Percentiles rank a stretch among this genome's conserved stretches.
These are phyloP conservation scores for Ceriops tagal DNA, from an alignment of 345 rosid genomes.

Conservation along the genomic window DNA sequence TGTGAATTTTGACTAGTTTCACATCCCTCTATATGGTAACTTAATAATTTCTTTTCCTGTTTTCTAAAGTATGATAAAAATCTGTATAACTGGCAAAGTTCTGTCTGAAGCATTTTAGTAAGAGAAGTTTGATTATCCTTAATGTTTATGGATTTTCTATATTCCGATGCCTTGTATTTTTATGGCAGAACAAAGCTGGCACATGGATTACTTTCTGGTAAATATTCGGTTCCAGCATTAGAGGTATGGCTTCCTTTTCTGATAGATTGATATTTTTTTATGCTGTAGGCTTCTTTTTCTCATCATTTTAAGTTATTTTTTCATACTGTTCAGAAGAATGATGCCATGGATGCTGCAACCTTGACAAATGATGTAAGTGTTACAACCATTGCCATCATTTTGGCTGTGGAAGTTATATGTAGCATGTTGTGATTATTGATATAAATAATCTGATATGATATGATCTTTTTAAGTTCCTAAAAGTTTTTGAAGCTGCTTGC, in stretches of 20 bases:
- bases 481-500: neutral
- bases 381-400: constrained; percentile 10
- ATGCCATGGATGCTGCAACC: constrained; percentile 30
- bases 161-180: constrained; percentile 21
- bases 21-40: too few relatives aligned
- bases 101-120: neutral
- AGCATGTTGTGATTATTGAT: neutral
- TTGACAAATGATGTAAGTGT: constrained; percentile 39
- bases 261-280: constrained; percentile 7
- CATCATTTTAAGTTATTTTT: constrained; percentile 10
- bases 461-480: too few relatives aligned
- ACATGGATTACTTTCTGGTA: constrained; percentile 93
- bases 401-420: neutral
- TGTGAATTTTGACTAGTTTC: too few relatives aligned
- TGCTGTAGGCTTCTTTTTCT: neutral
- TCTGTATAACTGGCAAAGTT: too few relatives aligned
- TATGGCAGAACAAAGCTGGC: constrained; percentile 87
- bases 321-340: constrained; percentile 44
- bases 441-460: too few relatives aligned
- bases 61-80: too few relatives aligned
- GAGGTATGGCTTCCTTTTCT: constrained; percentile 44
- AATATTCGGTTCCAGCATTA: constrained; percentile 67
- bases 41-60: too few relatives aligned
- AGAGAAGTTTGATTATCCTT: neutral
- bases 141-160: constrained; percentile 2